Evolutionary conservation across 441 rosid genomes (phyloP).

Genomic region (Adansonia madagascariensis): DNA sequence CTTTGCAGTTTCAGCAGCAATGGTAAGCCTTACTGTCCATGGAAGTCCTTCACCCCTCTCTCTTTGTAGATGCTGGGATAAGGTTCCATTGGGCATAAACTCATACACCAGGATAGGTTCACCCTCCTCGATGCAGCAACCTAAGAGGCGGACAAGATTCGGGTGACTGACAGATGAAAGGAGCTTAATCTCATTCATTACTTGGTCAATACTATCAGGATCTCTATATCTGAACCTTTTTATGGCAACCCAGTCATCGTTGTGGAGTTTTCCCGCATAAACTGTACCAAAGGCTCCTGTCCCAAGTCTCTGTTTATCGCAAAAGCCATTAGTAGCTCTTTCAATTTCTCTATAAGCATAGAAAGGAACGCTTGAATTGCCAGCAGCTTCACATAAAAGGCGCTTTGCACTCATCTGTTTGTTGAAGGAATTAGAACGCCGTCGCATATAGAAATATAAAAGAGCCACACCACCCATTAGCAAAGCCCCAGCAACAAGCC

Average conservation of each 20-base stretch:
- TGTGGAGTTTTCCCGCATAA: slow-evolving; percentile 77
- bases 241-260: slow-evolving; percentile 67
- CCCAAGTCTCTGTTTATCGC: slow-evolving; percentile 73
- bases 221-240: slow-evolving; percentile 73
- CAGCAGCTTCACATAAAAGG: slow-evolving; percentile 68
- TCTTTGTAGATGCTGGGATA: slow-evolving; percentile 76
- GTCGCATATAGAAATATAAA: slow-evolving; percentile 44
- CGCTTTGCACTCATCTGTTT: slow-evolving; percentile 56
- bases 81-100: slow-evolving; percentile 86
- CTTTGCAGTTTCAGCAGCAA: slow-evolving; percentile 83
- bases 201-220: slow-evolving; percentile 72
- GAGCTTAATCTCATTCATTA: slow-evolving; percentile 72
- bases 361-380: slow-evolving; percentile 74
- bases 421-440: slow-evolving; percentile 42
- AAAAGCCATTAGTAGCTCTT: slow-evolving; percentile 69
- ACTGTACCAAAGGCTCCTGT: slow-evolving; percentile 95
- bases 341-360: slow-evolving; percentile 75
- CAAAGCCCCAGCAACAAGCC: slow-evolving; percentile 60
- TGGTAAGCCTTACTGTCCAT: slow-evolving; percentile 69
- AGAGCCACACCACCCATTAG: slow-evolving; percentile 45
- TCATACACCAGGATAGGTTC: slow-evolving; percentile 81
- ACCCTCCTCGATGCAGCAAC: slow-evolving; percentile 60
- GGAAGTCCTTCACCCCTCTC: slow-evolving; percentile 71
- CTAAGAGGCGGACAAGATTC: slow-evolving; percentile 64
- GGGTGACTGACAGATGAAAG: slow-evolving; percentile 67